Base-by-base conservation (phyloP, 1,139 yeast species). In the Geotrichum australiense region DNA sequence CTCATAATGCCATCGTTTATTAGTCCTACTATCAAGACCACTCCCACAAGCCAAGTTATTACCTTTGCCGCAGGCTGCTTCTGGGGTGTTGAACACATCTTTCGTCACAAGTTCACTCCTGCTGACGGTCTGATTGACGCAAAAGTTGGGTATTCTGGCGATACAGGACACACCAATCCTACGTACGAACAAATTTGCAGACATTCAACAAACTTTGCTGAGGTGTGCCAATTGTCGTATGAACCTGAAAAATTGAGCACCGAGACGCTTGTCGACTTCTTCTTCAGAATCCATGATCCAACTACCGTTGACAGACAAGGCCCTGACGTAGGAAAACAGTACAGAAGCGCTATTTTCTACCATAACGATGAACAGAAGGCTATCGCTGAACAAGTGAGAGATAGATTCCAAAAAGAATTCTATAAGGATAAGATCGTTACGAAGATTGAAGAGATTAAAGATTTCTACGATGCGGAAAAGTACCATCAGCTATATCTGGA, bases 101-200 rank as follows among this genome's bases (percentile, higher is more conserved):
- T 76, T 65, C 67, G 80, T 49, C 82, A 82, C 57, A 73, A 82
- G 50, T 82, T 77, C 47, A 60, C 21, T 42, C 19, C 10, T 5
- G 70, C 64, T 43, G 78, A 75, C 56, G 89, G 89, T 2, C 62
- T 89, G 18, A 59, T 80, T 12, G 96, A 84, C 57, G 71, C 79
- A 41, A 78, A 75, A 57, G 97, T 89, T 10, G 98, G 97, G 2
- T 91, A 80, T 61, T 85, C 94, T 43, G 94, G 94, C 50, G 97
- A 97, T 16, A 53, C 58, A 12, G 56, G 65, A 1, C 16, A 36
- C 27, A 59, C 65, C 18, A 61, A 72, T 39, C 85, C 95, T n/a
- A 69, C 75, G 16, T 91, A 91, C 64, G 72, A 76, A 53, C 66
- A 73, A 46, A 96, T 91, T 4, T 85, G 95, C 61, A 61, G 73